Evolutionary conservation across 805 yeast genomes (phyloP), one percentile per base, ranked within the genome.

Genomic region (Metschnikowia continentalis): DNA sequence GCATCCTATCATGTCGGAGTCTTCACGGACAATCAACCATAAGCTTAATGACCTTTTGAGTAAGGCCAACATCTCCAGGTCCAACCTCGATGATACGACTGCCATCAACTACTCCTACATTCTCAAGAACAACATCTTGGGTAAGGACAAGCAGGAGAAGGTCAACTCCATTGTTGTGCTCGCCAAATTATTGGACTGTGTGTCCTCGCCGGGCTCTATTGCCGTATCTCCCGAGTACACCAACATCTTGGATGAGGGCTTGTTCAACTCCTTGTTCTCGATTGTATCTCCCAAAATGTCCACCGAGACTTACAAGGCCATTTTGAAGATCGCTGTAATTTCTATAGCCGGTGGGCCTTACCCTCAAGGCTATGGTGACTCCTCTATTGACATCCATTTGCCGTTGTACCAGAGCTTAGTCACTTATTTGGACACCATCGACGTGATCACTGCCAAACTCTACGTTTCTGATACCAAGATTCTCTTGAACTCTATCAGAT

Each of bases 91-190:
- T 43, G 58, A 63, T 7, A 40, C 59, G 1, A 64, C 71, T 0
- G 74, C 75, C 13, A 53, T 71, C 39, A 54, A 50, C 41, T 74
- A 71, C 56, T 70, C 74, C 37, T 48, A 60, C 26, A 68, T 69
- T 22, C 66, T 81, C 39, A 72, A 70, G 51, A 44, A 63, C 11
- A 74, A 76, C 42, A 75, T 80, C 32, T 58, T 75, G 50, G 78
- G 79, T 13, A 67, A 68, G 46, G 79, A 75, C 52, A 76, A 76
- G 49, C 74, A 76, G 45, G 84, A 80, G 51, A 73, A 75, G 54
- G 74, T 77, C 44, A 80, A 78, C 61, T 72, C 80, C 2, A 76
- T 82, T 8, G 77, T 78, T 1, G 81, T 81, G 3, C 64, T 83
- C 32, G 79, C 84, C 32, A 79, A 75, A 54, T 67, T 79, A 26